phyloP scores from a whole-genome alignment of 345 rosid genomes.

The Erysimum cheiranthoides region DNA sequence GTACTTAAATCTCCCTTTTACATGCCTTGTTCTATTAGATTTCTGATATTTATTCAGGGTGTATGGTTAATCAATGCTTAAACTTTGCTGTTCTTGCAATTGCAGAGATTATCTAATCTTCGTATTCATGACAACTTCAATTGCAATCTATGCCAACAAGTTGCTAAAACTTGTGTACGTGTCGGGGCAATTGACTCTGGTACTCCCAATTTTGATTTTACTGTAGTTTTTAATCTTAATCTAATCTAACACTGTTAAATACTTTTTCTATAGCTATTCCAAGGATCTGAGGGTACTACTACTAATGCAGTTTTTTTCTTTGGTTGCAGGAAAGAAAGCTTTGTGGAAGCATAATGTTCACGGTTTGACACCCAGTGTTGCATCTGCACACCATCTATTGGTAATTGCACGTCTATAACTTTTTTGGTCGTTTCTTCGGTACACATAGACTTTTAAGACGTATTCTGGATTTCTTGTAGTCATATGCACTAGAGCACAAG shows the following conservation, averaged over 20 bases:
- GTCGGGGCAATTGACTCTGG: conserved; percentile 80
- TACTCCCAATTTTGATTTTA: conserved; percentile 42
- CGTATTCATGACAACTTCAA: conserved; percentile 82
- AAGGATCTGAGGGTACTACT: neutral
- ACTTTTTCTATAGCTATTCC: neutral
- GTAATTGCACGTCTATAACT: conserved; percentile 48
- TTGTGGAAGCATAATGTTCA: conserved; percentile 81
- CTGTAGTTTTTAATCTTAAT: neutral
- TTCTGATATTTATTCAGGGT: neutral
- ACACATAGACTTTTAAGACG: conserved; percentile 1
- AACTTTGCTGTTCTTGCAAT: conserved; percentile 22
- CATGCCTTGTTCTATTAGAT: conserved; percentile 12
- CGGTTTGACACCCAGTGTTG: conserved; percentile 76
- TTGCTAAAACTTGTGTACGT: conserved; percentile 74
- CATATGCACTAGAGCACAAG: conserved; percentile 65
- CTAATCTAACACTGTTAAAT: neutral
- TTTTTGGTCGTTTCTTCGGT: neutral
- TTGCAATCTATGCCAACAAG: conserved; percentile 80
- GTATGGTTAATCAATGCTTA: neutral
- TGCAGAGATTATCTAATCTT: conserved; percentile 84
- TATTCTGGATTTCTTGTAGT: conserved; percentile 47
- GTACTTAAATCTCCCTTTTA: conserved; percentile 36
- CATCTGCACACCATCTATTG: conserved; percentile 83
- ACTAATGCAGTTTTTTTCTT: conserved; percentile 14
- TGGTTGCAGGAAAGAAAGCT: conserved; percentile 68